Percentiles rank a stretch among this genome's conserved stretches.
These are phyloP conservation scores for Dorcoceras hygrometricum DNA, from an alignment of 257 asterid genomes.

Conservation along the genomic window DNA sequence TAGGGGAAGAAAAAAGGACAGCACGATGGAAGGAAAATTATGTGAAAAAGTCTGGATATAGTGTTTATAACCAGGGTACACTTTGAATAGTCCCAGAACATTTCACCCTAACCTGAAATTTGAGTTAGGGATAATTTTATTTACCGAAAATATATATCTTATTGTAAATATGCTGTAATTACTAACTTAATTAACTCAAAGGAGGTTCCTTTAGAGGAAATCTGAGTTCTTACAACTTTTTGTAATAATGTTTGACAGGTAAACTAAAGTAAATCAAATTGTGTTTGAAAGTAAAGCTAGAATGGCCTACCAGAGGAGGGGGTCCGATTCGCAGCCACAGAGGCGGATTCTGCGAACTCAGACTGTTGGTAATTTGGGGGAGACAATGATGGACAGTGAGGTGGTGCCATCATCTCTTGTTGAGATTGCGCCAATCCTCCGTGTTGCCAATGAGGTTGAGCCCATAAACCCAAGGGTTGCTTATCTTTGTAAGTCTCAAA, in stretches of 20 bases:
- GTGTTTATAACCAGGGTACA: too few species aligned
- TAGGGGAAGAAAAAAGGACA: too few species aligned
- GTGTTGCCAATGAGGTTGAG: conserved; percentile 98
- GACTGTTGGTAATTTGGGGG: conserved; percentile 90
- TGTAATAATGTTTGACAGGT: conserved; percentile 28
- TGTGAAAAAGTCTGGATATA: too few species aligned
- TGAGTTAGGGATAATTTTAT: too few species aligned
- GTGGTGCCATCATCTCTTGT: conserved; percentile 94
- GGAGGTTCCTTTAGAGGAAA: too few species aligned
- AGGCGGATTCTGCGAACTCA: conserved; percentile 90
- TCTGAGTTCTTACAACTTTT: not conserved
- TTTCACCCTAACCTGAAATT: too few species aligned
- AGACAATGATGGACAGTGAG: conserved; percentile 97
- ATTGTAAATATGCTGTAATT: not conserved
- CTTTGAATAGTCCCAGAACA: too few species aligned
- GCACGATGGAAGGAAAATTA: too few species aligned
- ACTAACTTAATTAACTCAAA: too few species aligned
- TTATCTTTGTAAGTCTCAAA: conserved; percentile 73
- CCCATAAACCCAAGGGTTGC: conserved; percentile 87
- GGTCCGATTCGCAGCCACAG: conserved; percentile 67
- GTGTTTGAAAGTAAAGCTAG: conserved; percentile 29
- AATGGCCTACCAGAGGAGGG: conserved; percentile 96
- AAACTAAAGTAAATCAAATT: conserved; percentile 24
- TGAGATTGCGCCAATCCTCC: conserved; percentile 95
- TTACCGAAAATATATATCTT: not conserved